phyloP scores from a whole-genome alignment of 1,284 basidiomycete genomes.

The Neotropicomus parvogracilis region DNA sequence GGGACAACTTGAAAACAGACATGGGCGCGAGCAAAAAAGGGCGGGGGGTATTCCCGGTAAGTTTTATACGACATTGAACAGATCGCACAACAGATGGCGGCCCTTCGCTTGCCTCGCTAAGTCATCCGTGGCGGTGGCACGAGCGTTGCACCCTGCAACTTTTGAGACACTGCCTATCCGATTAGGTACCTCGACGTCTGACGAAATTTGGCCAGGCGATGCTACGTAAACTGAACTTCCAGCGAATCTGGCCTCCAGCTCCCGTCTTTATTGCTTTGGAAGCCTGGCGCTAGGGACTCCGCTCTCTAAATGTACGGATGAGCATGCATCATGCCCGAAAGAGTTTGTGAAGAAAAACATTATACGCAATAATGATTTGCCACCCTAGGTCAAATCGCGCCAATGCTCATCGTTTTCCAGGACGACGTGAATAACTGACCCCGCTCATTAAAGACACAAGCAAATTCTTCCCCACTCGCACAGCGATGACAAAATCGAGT shows the following conservation, averaged over 20 bases:
- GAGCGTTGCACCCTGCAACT: too few species aligned
- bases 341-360: conserved; percentile 2
- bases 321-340: neutral
- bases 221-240: conserved; percentile 17
- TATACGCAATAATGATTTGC: conserved; percentile 5
- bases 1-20: conserved; percentile 7
- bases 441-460: too few species aligned
- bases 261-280: conserved; percentile 11
- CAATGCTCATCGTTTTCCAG: neutral
- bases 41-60: neutral
- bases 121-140: too few species aligned
- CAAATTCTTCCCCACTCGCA: conserved; percentile 1
- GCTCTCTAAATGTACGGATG: conserved; percentile 7
- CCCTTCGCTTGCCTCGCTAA: too few species aligned
- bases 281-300: neutral
- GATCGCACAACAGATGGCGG: neutral
- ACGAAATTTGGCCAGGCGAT: conserved; percentile 11
- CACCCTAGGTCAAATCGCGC: conserved; percentile 10
- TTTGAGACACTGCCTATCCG: too few species aligned
- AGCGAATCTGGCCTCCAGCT: neutral
- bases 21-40: neutral
- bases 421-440: neutral
- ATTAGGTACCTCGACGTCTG: conserved; percentile 19
- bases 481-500: conserved; percentile 4
- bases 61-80: neutral